Evolutionary conservation across 176 grass and related monocot species (phyloP).

Genomic region (Puya raimondii): DNA sequence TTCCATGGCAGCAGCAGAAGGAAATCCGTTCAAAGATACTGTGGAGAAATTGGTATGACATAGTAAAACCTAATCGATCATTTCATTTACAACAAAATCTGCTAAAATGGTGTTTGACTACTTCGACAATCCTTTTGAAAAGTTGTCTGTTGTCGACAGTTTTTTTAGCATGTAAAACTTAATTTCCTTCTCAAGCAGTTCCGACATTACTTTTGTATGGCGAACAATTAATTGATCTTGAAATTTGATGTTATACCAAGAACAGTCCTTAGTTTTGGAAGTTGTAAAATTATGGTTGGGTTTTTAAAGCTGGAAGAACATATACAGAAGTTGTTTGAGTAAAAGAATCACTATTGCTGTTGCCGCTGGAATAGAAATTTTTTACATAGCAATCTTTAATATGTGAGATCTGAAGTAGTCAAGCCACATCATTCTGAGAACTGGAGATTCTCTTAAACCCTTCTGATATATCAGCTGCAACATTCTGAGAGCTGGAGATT

Average conservation of each 20-base stretch:
- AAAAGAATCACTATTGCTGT: background rate
- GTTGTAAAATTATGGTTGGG: no score
- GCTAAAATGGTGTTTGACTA: no score
- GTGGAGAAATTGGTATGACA: constrained; percentile 65
- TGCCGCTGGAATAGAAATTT: no score
- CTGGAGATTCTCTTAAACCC: no score
- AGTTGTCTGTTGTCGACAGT: background rate
- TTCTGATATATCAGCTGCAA: background rate
- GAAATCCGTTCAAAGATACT: constrained; percentile 49
- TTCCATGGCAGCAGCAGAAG: constrained; percentile 62
- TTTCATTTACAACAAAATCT: background rate
- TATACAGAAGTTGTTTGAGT: no score
- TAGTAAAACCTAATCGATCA: constrained; percentile 10
- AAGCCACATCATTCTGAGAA: no score
- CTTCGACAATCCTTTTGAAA: background rate
- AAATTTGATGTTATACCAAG: no score
- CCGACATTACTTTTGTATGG: background rate
- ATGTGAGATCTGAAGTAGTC: no score
- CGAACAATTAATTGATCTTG: no score
- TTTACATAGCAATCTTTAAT: no score
- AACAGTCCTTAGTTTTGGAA: no score
- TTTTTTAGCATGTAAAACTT: background rate
- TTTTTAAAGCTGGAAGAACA: no score
- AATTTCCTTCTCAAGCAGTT: background rate
- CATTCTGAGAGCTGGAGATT: background rate